Evolutionary conservation across 768 basidiomycete genomes (phyloP).

Genomic region (Stropharia rugosoannulata): DNA sequence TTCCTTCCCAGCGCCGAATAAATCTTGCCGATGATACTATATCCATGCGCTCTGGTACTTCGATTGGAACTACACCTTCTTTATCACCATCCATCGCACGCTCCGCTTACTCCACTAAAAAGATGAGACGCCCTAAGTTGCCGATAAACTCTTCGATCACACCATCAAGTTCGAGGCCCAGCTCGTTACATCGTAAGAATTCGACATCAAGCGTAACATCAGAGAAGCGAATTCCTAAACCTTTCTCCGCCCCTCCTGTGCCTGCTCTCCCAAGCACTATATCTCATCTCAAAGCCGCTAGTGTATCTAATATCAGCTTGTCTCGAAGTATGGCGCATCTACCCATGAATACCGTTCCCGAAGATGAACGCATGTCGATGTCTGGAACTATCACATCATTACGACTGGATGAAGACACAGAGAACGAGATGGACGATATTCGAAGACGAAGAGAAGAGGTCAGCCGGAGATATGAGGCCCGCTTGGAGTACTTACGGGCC

Average conservation of each 20-base stretch:
- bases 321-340: conserved; percentile 46
- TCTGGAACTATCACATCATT: conserved; percentile 23
- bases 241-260: conserved; percentile 31
- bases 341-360: conserved; percentile 51
- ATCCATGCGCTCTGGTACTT: conserved; percentile 55
- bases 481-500: conserved; percentile 78
- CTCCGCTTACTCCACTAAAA: conserved; percentile 41
- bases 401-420: conserved; percentile 36
- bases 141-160: conserved; percentile 26
- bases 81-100: conserved; percentile 44
- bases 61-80: conserved; percentile 47
- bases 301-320: conserved; percentile 47
- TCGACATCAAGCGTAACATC: conserved; percentile 64
- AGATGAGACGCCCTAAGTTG: conserved; percentile 31
- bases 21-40: conserved; percentile 46
- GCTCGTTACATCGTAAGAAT: conserved; percentile 51
- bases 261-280: conserved; percentile 29
- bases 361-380: conserved; percentile 36
- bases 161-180: conserved; percentile 28
- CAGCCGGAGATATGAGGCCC: conserved; percentile 66
- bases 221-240: conserved; percentile 29
- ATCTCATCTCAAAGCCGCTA: conserved; percentile 32
- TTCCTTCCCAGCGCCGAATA: conserved; percentile 32
- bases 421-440: conserved; percentile 69
- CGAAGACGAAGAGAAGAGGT: conserved; percentile 71